Evolutionary conservation across 2,329 filamentous ascomycete species (phyloP).

Genomic region (Esteya vermicola): DNA sequence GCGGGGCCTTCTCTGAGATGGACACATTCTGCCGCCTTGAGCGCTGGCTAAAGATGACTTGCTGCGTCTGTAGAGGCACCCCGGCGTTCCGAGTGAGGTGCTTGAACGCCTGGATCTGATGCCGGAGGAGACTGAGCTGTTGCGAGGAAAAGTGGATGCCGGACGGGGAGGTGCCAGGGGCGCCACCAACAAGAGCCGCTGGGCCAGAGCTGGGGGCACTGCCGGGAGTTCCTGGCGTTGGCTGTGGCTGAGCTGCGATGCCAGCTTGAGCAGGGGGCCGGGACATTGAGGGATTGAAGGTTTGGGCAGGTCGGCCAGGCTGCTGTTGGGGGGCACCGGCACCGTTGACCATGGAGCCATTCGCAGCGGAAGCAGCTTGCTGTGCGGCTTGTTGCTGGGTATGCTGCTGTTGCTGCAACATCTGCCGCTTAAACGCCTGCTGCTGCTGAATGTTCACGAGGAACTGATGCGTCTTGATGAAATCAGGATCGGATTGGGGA

Average conservation of each 20-base stretch:
- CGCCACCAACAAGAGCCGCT: constrained; percentile 15
- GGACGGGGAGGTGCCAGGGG: constrained; percentile 8
- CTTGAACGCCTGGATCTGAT: constrained; percentile 87
- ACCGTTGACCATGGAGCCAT: constrained; percentile 23
- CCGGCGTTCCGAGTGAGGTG: constrained; percentile 76
- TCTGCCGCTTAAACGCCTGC: constrained; percentile 14
- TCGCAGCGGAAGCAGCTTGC: constrained; percentile 22
- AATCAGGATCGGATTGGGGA: constrained; percentile 71
- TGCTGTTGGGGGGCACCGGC: constrained; percentile 1
- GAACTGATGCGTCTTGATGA: constrained; percentile 66
- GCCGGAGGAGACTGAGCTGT: constrained; percentile 63
- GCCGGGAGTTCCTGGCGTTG: constrained; percentile 11
- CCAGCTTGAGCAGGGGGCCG: constrained; percentile 4
- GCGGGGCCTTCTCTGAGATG: constrained; percentile 29
- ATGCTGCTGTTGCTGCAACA: constrained; percentile 27
- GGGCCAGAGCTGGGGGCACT: constrained; percentile 2
- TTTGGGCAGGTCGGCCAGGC: constrained; percentile 21
- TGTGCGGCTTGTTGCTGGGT: constrained; percentile 11
- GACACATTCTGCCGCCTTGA: constrained; percentile 46
- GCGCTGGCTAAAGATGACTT: constrained; percentile 65
- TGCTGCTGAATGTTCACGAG: constrained; percentile 47
- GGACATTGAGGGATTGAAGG: constrained; percentile 12
- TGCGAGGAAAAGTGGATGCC: constrained; percentile 56
- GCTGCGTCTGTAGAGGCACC: constrained; percentile 64
- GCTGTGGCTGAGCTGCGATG: constrained; percentile 12